A percentile compares a stretch with the other conserved stretches of the same genome.
These are phyloP conservation scores for Penicillium decumbens DNA, from an alignment of 2,329 filamentous ascomycete genomes.

Conservation along the genomic window DNA sequence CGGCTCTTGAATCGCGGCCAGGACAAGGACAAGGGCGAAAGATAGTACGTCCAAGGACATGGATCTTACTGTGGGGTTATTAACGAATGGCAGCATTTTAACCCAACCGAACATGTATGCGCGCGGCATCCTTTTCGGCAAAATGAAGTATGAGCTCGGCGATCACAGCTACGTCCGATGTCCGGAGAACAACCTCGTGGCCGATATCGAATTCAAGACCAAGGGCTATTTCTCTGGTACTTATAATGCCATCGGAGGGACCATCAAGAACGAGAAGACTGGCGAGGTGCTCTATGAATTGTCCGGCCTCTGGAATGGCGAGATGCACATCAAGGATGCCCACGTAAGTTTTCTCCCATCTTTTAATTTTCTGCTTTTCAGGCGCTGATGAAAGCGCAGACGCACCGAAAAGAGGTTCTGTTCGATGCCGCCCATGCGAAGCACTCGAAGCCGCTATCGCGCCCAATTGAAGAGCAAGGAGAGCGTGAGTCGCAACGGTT, in stretches of 20 bases:
- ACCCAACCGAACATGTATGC: slow-evolving; percentile 99
- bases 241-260: slow-evolving; percentile 92
- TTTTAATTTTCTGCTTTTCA: background rate
- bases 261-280: slow-evolving; percentile 80
- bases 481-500: slow-evolving; percentile 85
- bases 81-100: slow-evolving; percentile 59
- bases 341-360: slow-evolving; percentile 43
- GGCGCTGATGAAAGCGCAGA: slow-evolving; percentile 50
- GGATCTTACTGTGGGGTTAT: slow-evolving; percentile 1
- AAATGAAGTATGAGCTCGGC: slow-evolving; percentile 99
- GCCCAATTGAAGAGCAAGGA: slow-evolving; percentile 79
- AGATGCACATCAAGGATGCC: slow-evolving; percentile 87
- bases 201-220: slow-evolving; percentile 96
- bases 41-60: slow-evolving; percentile 66
- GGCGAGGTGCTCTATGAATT: slow-evolving; percentile 87
- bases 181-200: slow-evolving; percentile 77
- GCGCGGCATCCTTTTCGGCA: slow-evolving; percentile 90
- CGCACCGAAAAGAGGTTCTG: slow-evolving; percentile 79
- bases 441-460: slow-evolving; percentile 66
- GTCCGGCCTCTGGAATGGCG: slow-evolving; percentile 86
- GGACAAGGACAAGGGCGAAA: slow-evolving; percentile 62
- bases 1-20: slow-evolving; percentile 72
- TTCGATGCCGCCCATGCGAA: slow-evolving; percentile 80
- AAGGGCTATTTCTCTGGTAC: slow-evolving; percentile 96
- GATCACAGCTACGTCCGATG: slow-evolving; percentile 92